Conservation (phyloP, 106 monocot genomes). For the Platanthera guangdongensis region DNA sequence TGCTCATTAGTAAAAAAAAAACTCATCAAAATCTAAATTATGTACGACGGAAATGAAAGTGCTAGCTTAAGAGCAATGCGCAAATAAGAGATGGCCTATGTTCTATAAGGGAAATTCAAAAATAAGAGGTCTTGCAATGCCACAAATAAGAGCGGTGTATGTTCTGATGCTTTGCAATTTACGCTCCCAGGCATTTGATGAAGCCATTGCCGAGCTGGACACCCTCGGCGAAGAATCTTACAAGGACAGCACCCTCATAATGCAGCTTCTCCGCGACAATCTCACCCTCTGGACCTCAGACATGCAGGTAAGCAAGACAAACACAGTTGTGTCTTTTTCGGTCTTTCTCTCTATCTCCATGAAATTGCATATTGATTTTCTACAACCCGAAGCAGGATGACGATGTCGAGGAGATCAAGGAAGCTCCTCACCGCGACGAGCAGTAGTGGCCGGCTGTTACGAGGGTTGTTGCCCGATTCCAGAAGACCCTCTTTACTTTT, state of each 20-base stretch:
- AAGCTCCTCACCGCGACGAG: constrained; percentile 1
- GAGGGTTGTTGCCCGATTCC: not conserved
- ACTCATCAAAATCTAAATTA: too few species aligned
- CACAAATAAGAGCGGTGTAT: not conserved
- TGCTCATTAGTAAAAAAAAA: too few species aligned
- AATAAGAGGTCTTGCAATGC: too few species aligned
- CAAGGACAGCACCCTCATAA: constrained; percentile 10
- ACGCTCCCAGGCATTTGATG: not conserved
- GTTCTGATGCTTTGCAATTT: not conserved
- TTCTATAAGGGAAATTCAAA: too few species aligned
- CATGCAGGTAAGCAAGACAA: not conserved
- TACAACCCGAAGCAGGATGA: not conserved
- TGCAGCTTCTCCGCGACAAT: constrained; percentile 10
- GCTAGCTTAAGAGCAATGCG: too few species aligned
- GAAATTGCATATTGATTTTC: not conserved
- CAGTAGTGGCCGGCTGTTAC: not conserved
- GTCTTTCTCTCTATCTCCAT: not conserved
- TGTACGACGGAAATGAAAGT: too few species aligned
- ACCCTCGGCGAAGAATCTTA: constrained; percentile 4
- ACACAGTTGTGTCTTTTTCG: not conserved
- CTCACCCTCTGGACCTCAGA: constrained; percentile 9
- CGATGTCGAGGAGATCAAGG: constrained; percentile 7
- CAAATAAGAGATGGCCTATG: too few species aligned
- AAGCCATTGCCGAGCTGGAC: constrained; percentile 4
- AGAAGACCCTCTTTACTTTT: not conserved